Base-by-base conservation (phyloP, 139 green algal species). In the Picochlorum sp. region DNA sequence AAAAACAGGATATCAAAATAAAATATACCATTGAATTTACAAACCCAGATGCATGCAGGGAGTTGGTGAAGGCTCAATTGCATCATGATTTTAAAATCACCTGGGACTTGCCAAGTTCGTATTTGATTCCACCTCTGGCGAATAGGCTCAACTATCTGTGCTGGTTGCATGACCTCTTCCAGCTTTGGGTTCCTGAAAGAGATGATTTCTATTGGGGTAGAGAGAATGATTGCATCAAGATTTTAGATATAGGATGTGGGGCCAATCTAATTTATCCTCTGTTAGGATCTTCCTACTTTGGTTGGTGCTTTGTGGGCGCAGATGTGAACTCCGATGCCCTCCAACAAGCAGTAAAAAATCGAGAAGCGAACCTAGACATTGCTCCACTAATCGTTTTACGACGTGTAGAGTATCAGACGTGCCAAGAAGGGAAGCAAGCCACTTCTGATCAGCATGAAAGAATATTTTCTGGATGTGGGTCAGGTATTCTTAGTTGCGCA, bases 241-340 rank as follows among this genome's bases (percentile, higher is more conserved):
- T 81, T 0, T 39, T 97, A 39, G 90, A 97, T 79, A 68, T 97
- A 16, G 90, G 90, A 20, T 94, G 82, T 59, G 91, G 91, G 4
- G 89, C 87, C 29, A 96, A 88, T 69, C 69, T 83, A n/a, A 93
- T 98, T 61, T 98, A 97, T 73, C 81, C 80, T 26, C 76, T 98
- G 57, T 69, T 98, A 37, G 91, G 88, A 3, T 87, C 89, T 8
- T 68, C 79, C 10, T 61, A 87, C 13, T 76, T 76, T 50, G 74
- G 81, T 30, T 98, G 91, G 91, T 29, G 49, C 32, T 89, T 97
- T 75, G 68, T 93, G 36, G 90, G 74, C 7, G 55, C 69, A 30
- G 90, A 97, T 68, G 61, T 93, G 26, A 90, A 81, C 1, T 45
- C 78, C 5, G 70, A 59, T 1, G 78, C 83, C 2, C 37, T 86